Conservation (phyloP, 331 rosid species). For the Quercus lobata region DNA sequence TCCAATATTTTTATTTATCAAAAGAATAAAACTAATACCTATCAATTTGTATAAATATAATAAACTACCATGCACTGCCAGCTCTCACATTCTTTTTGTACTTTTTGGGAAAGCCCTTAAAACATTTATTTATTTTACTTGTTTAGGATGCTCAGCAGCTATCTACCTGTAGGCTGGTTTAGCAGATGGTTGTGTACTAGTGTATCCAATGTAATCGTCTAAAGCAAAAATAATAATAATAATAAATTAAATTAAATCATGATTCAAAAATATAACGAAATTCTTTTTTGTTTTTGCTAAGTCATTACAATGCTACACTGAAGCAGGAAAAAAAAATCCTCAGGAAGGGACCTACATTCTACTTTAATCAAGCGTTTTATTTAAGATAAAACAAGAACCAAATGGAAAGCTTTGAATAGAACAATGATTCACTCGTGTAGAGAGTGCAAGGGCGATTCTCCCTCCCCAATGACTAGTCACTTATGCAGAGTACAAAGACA, state of each 20-base stretch:
- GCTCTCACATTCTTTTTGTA: too few species aligned
- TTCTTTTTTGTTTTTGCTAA: not conserved
- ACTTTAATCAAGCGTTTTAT: not conserved
- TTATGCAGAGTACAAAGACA: not conserved
- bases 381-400: not conserved
- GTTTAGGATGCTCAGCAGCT: too few species aligned
- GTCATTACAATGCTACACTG: not conserved
- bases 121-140: too few species aligned
- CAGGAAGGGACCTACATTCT: not conserved
- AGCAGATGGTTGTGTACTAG: not conserved
- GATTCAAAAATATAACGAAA: not conserved
- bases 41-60: too few species aligned
- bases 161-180: too few species aligned
- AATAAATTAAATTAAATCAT: not conserved
- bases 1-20: too few species aligned
- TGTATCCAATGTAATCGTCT: not conserved
- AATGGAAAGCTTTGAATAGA: not conserved
- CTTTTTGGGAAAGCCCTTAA: too few species aligned
- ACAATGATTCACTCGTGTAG: conserved; percentile 21
- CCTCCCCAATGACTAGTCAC: conserved; percentile 17
- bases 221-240: not conserved
- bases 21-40: too few species aligned
- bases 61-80: too few species aligned
- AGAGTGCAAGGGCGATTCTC: conserved; percentile 28
- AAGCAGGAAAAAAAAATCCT: not conserved